These are phyloP conservation scores for Trichoderma hamatum DNA, from an alignment of 2,329 filamentous ascomycete genomes.

Conservation along the genomic window DNA sequence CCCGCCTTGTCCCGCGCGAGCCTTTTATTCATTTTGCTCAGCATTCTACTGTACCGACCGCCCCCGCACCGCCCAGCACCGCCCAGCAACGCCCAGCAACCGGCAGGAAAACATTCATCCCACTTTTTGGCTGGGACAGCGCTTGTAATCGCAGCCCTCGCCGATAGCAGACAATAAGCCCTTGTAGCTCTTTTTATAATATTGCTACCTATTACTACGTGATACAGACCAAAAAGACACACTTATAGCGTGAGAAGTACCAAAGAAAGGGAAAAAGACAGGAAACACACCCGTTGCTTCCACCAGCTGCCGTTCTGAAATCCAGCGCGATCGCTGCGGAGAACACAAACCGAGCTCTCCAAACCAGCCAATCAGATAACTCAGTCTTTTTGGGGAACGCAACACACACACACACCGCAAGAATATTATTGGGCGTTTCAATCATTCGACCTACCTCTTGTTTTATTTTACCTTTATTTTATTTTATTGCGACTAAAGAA, in stretches of 20 bases:
- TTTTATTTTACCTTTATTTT: neutral
- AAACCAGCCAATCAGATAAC: constrained; percentile 9
- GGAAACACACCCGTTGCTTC: neutral
- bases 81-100: constrained; percentile 13
- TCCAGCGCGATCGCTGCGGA: neutral
- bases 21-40: neutral
- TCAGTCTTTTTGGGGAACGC: constrained; percentile 6
- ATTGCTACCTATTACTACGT: neutral
- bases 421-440: constrained; percentile 19
- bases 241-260: neutral
- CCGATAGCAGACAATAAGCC: neutral
- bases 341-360: neutral
- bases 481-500: neutral
- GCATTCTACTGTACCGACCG: neutral
- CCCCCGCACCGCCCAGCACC: neutral
- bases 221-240: neutral
- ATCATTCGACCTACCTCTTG: constrained; percentile 14
- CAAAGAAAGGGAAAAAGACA: neutral
- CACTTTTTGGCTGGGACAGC: constrained; percentile 1
- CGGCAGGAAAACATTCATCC: constrained; percentile 15
- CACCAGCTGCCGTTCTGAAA: neutral
- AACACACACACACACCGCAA: constrained; percentile 20
- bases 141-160: neutral
- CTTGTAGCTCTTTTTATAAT: neutral
- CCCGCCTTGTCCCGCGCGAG: constrained; percentile 12